Evolutionary conservation across 73 alveolate species (phyloP), one percentile per base, ranked within the genome.

Genomic region (Stentor coeruleus): DNA sequence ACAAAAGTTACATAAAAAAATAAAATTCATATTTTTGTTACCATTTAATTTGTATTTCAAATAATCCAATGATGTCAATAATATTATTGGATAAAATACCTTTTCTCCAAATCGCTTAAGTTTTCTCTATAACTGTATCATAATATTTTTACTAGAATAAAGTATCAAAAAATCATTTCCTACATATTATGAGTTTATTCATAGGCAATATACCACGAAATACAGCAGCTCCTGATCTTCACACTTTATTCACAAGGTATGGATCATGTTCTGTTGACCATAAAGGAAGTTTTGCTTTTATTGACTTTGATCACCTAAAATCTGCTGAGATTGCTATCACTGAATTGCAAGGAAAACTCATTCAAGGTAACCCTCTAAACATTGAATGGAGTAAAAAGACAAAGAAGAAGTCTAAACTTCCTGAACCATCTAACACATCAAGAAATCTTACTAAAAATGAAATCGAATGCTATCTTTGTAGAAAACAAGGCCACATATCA

Each of bases 321-420:
- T 49, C 66, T 11, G 66, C 66, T 49, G 66, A 49, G 66, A 6
- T 11, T 49, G 66, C 66, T 20, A 49, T 49, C 20, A 49, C 28
- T 11, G 66, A 49, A 11, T 20, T 49, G 28, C 66, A 49, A 20
- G 66, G 66, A 11, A 49, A 49, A 49, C 28, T 49, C 20, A 49
- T 49, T 49, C 66, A 49, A 11, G 66, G 66, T 20, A 49, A 49
- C 20, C 28, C 66, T 20, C 66, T 49, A 6, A 49, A 49, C 66
- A 49, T 49, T 11, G 66, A 49, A 20, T 49, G 66, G 66, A 49
- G 66, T 49, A 49, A 49, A 49, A 49, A 49, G 66, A 49, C 66
- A 11, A 49, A 49, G 20, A 49, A 49, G 66, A 49, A 49, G 66
- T 49, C 66, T 6, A 49, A 49, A 49, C 66, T 49, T 6, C 66